Conservation (phyloP, 495 filamentous ascomycete species). For the Hypomontagnella submonticulosa region DNA sequence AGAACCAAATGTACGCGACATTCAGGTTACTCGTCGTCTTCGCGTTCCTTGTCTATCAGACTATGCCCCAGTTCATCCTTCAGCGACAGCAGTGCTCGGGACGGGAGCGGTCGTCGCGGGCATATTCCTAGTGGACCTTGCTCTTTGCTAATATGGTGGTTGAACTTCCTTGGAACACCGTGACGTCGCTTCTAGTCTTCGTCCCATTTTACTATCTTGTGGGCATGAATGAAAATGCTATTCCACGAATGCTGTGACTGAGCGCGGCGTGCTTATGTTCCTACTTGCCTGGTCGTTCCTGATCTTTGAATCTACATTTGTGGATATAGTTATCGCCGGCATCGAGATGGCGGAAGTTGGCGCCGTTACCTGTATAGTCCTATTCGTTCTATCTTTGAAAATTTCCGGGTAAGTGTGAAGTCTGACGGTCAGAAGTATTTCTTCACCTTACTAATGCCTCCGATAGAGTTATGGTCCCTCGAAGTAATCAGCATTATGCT, state of each 20-base stretch:
- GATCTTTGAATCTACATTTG: slow-evolving; percentile 74
- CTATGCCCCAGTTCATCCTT: slow-evolving; percentile 82
- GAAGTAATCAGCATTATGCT: slow-evolving; percentile 63
- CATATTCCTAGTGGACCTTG: slow-evolving; percentile 86
- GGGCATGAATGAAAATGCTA: slow-evolving; percentile 76
- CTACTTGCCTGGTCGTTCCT: slow-evolving; percentile 71
- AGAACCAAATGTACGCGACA: slow-evolving; percentile 87
- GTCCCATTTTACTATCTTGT: slow-evolving; percentile 83
- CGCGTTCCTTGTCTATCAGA: slow-evolving; percentile 77
- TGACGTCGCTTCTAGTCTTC: slow-evolving; percentile 75
- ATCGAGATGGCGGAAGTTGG: slow-evolving; percentile 72
- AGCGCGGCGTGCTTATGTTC: slow-evolving; percentile 76
- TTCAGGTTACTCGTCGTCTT: slow-evolving; percentile 85
- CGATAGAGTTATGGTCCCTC: slow-evolving; percentile 62
- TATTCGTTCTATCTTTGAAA: slow-evolving; percentile 20
- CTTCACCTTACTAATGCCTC: slow-evolving; percentile 42
- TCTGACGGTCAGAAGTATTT: not conserved
- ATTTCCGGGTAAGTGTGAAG: slow-evolving; percentile 17
- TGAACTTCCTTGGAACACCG: slow-evolving; percentile 77
- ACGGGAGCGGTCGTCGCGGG: slow-evolving; percentile 83
- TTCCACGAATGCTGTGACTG: slow-evolving; percentile 62
- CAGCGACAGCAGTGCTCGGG: slow-evolving; percentile 84
- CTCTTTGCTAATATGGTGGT: slow-evolving; percentile 78
- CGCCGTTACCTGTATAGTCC: slow-evolving; percentile 61
- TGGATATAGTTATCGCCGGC: slow-evolving; percentile 72